Conservation (phyloP, 169 alveolate species). For the Eimeria praecox region DNA sequence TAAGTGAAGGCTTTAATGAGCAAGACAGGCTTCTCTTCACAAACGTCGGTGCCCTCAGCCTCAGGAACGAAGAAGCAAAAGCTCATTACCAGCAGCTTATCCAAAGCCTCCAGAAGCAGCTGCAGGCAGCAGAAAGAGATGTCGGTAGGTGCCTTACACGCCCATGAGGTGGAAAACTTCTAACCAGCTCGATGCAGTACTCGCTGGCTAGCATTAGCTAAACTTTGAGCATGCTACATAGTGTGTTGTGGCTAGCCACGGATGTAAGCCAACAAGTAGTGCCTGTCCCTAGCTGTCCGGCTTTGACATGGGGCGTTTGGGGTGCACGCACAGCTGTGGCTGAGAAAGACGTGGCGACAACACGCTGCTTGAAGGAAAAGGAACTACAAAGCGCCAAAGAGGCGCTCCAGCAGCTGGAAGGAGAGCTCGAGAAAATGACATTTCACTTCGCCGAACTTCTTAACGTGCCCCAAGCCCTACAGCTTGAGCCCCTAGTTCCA, state of each 20-base stretch:
- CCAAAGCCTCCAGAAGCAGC: conserved; percentile 39
- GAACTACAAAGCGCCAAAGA: conserved; percentile 48
- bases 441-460: conserved; percentile 57
- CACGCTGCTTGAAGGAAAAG: conserved; percentile 36
- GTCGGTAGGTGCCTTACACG: neutral
- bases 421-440: conserved; percentile 43
- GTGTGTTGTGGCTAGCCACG: neutral
- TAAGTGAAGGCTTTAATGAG: neutral
- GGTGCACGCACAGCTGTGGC: conserved; percentile 20
- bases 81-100: conserved; percentile 39
- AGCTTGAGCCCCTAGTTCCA: neutral
- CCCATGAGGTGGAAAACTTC: neutral
- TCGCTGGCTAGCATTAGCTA: neutral
- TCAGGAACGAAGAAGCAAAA: conserved; percentile 17
- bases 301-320: neutral
- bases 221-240: neutral
- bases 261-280: neutral
- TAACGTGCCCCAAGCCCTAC: conserved; percentile 7
- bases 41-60: conserved; percentile 12
- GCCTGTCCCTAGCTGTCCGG: neutral
- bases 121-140: conserved; percentile 59
- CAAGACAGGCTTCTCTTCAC: conserved; percentile 52
- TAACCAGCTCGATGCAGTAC: neutral
- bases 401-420: conserved; percentile 33
- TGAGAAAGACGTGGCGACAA: conserved; percentile 33